Evolutionary conservation across 257 asterid genomes (phyloP), one percentile per base, ranked within the genome.

Genomic region (Linderniella brevidens): DNA sequence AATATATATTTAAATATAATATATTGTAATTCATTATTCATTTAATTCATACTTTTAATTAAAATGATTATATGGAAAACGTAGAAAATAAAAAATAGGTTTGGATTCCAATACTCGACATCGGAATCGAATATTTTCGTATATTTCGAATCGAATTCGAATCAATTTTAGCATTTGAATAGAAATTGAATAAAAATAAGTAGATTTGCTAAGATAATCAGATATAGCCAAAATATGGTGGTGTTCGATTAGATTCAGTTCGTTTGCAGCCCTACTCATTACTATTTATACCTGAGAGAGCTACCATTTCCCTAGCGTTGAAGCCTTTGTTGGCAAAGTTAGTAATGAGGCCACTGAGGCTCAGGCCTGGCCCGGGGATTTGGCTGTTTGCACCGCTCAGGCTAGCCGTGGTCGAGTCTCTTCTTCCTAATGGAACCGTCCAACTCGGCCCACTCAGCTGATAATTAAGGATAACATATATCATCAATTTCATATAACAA

Each of bases 281-380:
- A 37, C 40, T 11, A 11, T 45, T 45, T 3, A 8, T 53, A 76
- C 93, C 93, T 1, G 94, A 82, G 37, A 82, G 92, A 15, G 92
- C 87, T 17, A 79, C 88, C 78, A 79, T 3, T 62, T 82, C 92
- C 0, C 45, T 52, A 13, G 80, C 53, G 1, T 18, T 71, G 65
- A 82, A 76, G 36, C 88, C 88, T 60, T 76, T 74, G 72, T 66
- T 72, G 12, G 92, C 50, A 67, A 82, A 82, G 11, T 79, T 39
- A 48, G 82, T 18, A 35, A 74, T 68, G 41, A 82, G 87, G 19
- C 13, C 57, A n/a, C 17, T 64, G 14, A 82, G 87, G 19, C 37
- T 71, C 6, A 18, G 42, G 0, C 1, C 8, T 0, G 94, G 88
- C 10, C 47, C 76, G 0, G 94, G 94, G 43, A 82, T 14, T 48